These are phyloP conservation scores for Suillus variegatus DNA, from an alignment of 768 basidiomycete genomes.

Conservation along the genomic window DNA sequence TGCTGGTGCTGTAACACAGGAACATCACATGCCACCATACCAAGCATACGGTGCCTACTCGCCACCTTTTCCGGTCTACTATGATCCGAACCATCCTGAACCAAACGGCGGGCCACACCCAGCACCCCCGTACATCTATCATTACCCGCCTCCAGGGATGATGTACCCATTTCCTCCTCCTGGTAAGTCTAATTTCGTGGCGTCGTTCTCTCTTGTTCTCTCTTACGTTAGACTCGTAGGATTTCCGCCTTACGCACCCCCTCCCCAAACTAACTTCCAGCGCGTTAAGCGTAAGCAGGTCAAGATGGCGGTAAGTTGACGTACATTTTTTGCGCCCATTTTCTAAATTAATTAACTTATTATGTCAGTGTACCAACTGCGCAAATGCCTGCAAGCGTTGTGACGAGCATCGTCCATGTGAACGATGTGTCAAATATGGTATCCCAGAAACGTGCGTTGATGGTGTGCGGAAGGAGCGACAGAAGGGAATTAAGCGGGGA, in stretches of 20 bases:
- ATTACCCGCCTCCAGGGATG: slow-evolving; percentile 42
- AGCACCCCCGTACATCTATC: slow-evolving; percentile 38
- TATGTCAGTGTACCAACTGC: slow-evolving; percentile 54
- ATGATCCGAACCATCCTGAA: slow-evolving; percentile 34
- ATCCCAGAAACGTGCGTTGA: slow-evolving; percentile 58
- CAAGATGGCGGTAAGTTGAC: slow-evolving; percentile 53
- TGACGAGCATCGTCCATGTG: slow-evolving; percentile 61
- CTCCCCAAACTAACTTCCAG: slow-evolving; percentile 25
- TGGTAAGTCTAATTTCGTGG: slow-evolving; percentile 25
- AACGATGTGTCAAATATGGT: slow-evolving; percentile 64
- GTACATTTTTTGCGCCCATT: background rate
- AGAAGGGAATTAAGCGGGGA: slow-evolving; percentile 58
- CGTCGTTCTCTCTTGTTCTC: background rate
- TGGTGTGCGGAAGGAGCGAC: slow-evolving; percentile 64
- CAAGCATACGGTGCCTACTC: slow-evolving; percentile 32
- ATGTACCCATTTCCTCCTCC: slow-evolving; percentile 45
- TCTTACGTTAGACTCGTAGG: slow-evolving; percentile 26
- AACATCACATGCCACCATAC: slow-evolving; percentile 32
- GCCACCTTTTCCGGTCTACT: slow-evolving; percentile 35
- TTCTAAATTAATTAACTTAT: slow-evolving; percentile 11
- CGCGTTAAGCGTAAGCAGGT: slow-evolving; percentile 54
- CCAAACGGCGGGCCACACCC: slow-evolving; percentile 26
- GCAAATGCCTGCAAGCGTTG: slow-evolving; percentile 59
- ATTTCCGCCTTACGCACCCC: slow-evolving; percentile 24
- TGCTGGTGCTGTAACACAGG: slow-evolving; percentile 37